Evolutionary conservation across 2,329 filamentous ascomycete genomes (phyloP).

Genomic region (Apiospora saccharicola): DNA sequence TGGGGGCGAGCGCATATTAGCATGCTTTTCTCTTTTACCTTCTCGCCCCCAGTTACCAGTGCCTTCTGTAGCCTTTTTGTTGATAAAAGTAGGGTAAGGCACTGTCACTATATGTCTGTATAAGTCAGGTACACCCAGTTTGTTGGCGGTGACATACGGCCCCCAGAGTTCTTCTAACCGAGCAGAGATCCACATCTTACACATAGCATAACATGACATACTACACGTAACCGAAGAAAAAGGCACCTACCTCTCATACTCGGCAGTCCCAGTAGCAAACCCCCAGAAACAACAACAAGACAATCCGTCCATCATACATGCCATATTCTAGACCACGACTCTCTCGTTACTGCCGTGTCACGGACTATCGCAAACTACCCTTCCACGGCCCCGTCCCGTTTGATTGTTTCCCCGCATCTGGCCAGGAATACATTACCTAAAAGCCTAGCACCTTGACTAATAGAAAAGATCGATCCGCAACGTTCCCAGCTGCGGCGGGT

Average conservation of each 20-base stretch:
- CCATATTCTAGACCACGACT: neutral
- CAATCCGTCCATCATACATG: neutral
- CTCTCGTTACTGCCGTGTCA: constrained; percentile 2
- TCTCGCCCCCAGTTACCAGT: neutral
- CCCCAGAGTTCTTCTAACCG: neutral
- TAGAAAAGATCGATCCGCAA: constrained; percentile 44
- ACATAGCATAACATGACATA: constrained; percentile 2
- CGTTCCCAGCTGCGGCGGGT: constrained; percentile 23
- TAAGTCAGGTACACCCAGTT: neutral
- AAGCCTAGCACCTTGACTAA: constrained; percentile 53
- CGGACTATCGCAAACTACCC: constrained; percentile 24
- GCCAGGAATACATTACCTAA: constrained; percentile 55
- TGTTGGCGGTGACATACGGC: neutral
- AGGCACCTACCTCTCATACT: neutral
- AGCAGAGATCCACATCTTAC: neutral
- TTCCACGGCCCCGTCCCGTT: constrained; percentile 32
- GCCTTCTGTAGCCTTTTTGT: neutral
- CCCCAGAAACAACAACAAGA: constrained; percentile 10
- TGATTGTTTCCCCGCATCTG: constrained; percentile 50
- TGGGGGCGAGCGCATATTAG: neutral
- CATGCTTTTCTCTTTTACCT: neutral
- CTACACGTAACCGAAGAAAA: neutral
- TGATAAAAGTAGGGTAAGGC: constrained; percentile 9
- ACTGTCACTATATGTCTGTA: neutral
- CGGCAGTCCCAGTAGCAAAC: neutral